Evolutionary conservation across 1,284 basidiomycete genomes (phyloP).

Genomic region (Inonotus hispidus): DNA sequence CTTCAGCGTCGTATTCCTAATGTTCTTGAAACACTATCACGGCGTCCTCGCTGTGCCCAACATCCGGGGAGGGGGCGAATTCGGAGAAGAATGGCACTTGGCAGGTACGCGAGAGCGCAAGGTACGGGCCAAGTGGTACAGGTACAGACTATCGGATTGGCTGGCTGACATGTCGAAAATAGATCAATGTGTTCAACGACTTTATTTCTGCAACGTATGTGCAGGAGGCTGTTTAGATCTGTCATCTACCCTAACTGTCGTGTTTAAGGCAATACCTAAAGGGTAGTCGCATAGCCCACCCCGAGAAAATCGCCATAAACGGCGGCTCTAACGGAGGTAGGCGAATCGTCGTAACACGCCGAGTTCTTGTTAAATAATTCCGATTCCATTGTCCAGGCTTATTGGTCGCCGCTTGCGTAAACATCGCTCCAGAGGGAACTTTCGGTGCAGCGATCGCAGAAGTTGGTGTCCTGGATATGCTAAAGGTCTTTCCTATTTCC

Average conservation of each 20-base stretch:
- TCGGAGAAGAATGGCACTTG: conserved; percentile 77
- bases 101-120: conserved; percentile 69
- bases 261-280: conserved; percentile 59
- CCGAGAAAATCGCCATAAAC: conserved; percentile 73
- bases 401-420: conserved; percentile 73
- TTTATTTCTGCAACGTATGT: conserved; percentile 74
- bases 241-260: neutral
- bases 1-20: conserved; percentile 71
- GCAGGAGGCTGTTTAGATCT: neutral
- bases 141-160: too few relatives aligned
- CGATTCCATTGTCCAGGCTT: conserved; percentile 47
- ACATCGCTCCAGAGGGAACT: conserved; percentile 72
- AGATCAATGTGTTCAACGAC: conserved; percentile 78
- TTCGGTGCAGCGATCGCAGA: conserved; percentile 78
- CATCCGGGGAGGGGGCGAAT: conserved; percentile 81
- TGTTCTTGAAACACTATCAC: conserved; percentile 71
- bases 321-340: conserved; percentile 75
- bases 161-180: conserved; percentile 10
- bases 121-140: conserved; percentile 32
- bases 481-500: conserved; percentile 48
- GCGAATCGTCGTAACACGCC: conserved; percentile 8
- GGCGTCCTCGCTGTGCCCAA: conserved; percentile 72
- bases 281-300: conserved; percentile 62
- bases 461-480: conserved; percentile 78
- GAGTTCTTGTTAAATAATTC: neutral